Evolutionary conservation across 2,329 filamentous ascomycete genomes (phyloP).

Genomic region (Pseudogymnoascus sp.): DNA sequence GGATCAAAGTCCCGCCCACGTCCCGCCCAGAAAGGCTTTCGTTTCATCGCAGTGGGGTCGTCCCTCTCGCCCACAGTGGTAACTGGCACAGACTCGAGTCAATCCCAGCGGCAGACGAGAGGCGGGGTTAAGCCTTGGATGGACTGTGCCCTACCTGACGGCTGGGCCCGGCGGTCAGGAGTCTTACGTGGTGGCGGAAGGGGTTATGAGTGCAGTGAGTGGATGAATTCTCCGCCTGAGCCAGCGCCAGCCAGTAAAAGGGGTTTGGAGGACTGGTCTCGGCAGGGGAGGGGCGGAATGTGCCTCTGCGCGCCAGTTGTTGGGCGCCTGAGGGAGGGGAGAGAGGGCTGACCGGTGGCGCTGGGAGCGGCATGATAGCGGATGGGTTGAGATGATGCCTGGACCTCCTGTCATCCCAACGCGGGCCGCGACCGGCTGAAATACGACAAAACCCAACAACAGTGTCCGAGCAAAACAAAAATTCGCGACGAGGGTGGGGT

Average conservation of each 20-base stretch:
- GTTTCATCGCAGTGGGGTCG: not conserved
- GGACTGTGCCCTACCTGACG: not conserved
- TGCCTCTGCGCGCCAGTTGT: not conserved
- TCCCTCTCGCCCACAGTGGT: not conserved
- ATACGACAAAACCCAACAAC: not conserved
- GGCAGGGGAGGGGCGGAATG: not conserved
- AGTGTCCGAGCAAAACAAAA: not conserved
- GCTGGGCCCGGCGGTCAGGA: not conserved
- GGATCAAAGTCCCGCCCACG: not conserved
- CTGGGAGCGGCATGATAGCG: not conserved
- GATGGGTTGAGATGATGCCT: not conserved
- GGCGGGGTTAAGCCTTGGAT: not conserved
- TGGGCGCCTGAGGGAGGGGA: not conserved
- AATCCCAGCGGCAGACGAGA: not conserved
- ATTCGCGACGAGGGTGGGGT: not conserved
- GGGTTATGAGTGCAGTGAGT: not conserved
- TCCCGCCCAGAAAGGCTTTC: not conserved
- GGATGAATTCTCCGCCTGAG: not conserved
- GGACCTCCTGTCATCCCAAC: not conserved
- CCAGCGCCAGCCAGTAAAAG: not conserved
- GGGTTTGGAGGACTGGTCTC: not conserved
- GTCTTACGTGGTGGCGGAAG: not conserved
- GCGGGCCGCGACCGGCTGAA: not conserved
- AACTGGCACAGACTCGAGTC: not conserved
- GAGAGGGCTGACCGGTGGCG: not conserved